A percentile compares a stretch with the other conserved stretches of the same genome.
phyloP scores from a whole-genome alignment of 225 moss, liverwort and hornwort genomes.

The Ulota crispa region DNA sequence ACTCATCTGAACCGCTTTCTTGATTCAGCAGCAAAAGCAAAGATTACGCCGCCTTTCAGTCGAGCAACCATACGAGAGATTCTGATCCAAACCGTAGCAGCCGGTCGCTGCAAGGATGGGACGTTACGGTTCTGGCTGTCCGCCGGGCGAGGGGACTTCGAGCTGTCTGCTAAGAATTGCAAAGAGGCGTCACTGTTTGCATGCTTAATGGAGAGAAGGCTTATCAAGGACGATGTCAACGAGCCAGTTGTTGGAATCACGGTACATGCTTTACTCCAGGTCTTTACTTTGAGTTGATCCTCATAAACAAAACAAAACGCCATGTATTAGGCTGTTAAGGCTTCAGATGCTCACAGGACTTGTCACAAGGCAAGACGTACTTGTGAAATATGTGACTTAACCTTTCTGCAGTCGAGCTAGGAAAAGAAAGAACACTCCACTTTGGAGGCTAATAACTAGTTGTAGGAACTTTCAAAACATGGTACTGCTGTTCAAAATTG shows the following conservation, averaged over 20 bases:
- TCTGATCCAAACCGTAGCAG: constrained; percentile 77
- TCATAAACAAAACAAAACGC: background rate
- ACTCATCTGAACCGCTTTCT: constrained; percentile 76
- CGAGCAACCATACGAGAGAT: constrained; percentile 64
- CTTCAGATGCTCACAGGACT: background rate
- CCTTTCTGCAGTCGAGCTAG: background rate
- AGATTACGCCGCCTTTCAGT: constrained; percentile 59
- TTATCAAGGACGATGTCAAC: background rate
- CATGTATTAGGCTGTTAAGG: background rate
- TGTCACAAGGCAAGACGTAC: background rate
- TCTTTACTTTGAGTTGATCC: background rate
- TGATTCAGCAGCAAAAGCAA: constrained; percentile 76
- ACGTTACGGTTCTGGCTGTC: constrained; percentile 83
- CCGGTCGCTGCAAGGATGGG: constrained; percentile 60
- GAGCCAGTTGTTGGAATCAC: constrained; percentile 27
- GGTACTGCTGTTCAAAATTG: background rate
- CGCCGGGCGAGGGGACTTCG: constrained; percentile 76
- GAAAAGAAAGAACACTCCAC: too few relatives aligned
- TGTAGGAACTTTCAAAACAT: background rate
- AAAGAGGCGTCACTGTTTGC: constrained; percentile 66
- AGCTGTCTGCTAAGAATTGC: constrained; percentile 65
- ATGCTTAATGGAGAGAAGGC: constrained; percentile 43
- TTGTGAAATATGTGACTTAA: background rate
- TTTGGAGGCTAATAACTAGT: background rate
- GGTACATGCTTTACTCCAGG: constrained; percentile 23